Evolutionary conservation across 768 basidiomycete species (phyloP).

Genomic region (Suillus discolor): DNA sequence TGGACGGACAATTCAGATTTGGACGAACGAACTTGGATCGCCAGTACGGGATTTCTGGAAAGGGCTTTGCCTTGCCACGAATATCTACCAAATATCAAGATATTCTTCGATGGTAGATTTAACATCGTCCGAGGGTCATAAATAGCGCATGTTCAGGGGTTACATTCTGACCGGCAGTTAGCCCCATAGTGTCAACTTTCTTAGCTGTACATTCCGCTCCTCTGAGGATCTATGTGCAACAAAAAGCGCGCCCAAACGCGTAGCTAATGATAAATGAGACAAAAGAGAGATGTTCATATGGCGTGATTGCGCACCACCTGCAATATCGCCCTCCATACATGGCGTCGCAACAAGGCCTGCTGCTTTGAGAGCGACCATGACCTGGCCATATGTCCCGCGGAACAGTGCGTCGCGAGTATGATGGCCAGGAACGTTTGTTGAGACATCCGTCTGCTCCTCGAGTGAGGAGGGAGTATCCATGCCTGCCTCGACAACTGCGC

Average conservation of each 20-base stretch:
- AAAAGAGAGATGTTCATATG: background rate
- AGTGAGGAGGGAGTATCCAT: slow-evolving; percentile 37
- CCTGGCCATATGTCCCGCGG: slow-evolving; percentile 46
- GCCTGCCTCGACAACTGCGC: slow-evolving; percentile 41
- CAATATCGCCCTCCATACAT: slow-evolving; percentile 31
- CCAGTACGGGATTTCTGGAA: background rate
- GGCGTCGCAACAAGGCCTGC: slow-evolving; percentile 39
- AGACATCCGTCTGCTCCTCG: background rate
- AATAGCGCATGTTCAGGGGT: background rate
- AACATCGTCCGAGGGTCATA: background rate
- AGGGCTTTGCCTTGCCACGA: background rate
- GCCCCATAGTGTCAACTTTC: slow-evolving; percentile 44
- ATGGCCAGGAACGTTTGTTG: slow-evolving; percentile 1
- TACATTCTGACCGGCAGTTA: slow-evolving; percentile 17
- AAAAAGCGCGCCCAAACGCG: slow-evolving; percentile 44
- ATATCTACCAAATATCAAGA: background rate
- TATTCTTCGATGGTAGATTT: background rate
- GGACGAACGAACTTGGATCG: background rate
- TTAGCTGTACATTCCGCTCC: slow-evolving; percentile 35
- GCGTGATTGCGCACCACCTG: slow-evolving; percentile 30
- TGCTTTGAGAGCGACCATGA: slow-evolving; percentile 39
- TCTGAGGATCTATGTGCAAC: slow-evolving; percentile 35
- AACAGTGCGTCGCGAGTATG: slow-evolving; percentile 28
- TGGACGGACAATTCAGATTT: background rate
- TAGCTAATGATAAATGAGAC: slow-evolving; percentile 28